Percentiles rank a stretch among this genome's conserved stretches.
phyloP scores from a whole-genome alignment of 2,329 filamentous ascomycete genomes.

The Colletotrichum sp. region DNA sequence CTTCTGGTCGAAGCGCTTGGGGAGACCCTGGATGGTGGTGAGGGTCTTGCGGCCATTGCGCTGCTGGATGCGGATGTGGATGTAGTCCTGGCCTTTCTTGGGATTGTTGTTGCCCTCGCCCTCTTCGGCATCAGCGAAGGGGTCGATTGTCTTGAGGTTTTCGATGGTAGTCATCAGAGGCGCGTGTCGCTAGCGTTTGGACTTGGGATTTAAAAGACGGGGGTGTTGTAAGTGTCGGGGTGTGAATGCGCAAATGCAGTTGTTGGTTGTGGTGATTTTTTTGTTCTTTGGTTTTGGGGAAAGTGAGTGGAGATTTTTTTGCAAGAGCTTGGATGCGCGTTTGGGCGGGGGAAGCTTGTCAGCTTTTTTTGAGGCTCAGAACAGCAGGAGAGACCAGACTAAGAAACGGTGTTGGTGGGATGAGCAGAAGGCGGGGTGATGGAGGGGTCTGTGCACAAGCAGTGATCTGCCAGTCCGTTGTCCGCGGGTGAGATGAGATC shows the following conservation, averaged over 20 bases:
- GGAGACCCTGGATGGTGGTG: conserved; percentile 98
- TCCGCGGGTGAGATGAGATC: neutral
- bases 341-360: neutral
- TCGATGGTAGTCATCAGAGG: conserved; percentile 26
- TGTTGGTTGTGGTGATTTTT: neutral
- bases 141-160: conserved; percentile 26
- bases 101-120: conserved; percentile 20
- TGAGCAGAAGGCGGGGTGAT: conserved; percentile 10
- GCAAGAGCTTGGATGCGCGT: neutral
- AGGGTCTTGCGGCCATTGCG: conserved; percentile 90
- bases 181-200: neutral
- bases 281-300: neutral
- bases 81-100: conserved; percentile 25
- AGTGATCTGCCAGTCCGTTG: neutral
- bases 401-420: neutral
- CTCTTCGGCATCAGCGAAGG: conserved; percentile 26
- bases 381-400: neutral
- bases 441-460: neutral
- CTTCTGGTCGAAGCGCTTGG: conserved; percentile 99
- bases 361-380: conserved; percentile 1
- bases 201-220: neutral
- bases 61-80: conserved; percentile 26
- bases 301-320: neutral
- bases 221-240: neutral
- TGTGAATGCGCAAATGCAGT: neutral